Conservation (phyloP, 2,329 filamentous ascomycete species). For the Colletotrichum sp. region DNA sequence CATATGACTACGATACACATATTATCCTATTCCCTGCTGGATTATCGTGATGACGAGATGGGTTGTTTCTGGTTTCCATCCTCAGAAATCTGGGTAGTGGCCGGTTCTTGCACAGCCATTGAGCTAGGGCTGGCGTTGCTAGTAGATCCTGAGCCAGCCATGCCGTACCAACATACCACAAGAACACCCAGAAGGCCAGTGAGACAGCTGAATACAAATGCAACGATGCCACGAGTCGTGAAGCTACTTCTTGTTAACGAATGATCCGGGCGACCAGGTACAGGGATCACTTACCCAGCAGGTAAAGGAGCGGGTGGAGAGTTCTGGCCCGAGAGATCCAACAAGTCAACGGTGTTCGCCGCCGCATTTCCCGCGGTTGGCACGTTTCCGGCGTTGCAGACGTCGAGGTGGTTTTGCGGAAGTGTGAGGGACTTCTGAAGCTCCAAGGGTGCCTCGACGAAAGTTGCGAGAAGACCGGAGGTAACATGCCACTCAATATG, state of each 20-base stretch:
- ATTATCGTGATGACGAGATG: neutral
- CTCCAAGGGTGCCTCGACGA: conserved; percentile 37
- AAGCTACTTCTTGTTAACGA: conserved; percentile 49
- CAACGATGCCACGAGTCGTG: conserved; percentile 73
- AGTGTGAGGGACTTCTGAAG: conserved; percentile 44
- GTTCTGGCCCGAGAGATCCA: conserved; percentile 47
- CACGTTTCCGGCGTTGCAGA: conserved; percentile 39
- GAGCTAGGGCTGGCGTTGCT: neutral
- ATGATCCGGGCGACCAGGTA: rapidly evolving
- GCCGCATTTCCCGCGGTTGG: conserved; percentile 63
- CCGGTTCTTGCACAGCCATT: neutral
- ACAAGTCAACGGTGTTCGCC: conserved; percentile 56
- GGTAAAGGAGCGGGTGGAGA: conserved; percentile 5
- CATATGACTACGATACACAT: neutral
- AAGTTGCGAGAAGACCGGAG: conserved; percentile 49
- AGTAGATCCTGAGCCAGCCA: conserved; percentile 30
- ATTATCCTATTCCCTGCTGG: neutral
- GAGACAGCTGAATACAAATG: conserved; percentile 74
- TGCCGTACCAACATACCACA: conserved; percentile 72
- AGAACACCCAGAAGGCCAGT: conserved; percentile 71
- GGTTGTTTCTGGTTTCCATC: neutral
- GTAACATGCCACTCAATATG: conserved; percentile 64
- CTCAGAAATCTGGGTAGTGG: neutral
- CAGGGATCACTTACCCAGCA: neutral
- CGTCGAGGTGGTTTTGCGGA: conserved; percentile 44